Conservation (phyloP, 345 rosid species). For the Mallotus nudiflorus region DNA sequence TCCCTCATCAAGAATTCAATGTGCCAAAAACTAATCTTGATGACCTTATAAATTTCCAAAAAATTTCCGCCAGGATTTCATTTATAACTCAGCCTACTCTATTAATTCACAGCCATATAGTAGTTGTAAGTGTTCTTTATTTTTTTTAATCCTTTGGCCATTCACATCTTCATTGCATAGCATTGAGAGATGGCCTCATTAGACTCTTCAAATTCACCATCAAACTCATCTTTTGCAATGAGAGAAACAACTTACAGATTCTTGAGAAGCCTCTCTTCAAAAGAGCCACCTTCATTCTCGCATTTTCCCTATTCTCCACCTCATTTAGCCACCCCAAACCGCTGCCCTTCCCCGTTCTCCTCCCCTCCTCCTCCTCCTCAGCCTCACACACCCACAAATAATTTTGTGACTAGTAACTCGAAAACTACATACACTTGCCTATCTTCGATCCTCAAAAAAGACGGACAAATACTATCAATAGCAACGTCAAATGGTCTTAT, state of each 20-base stretch:
- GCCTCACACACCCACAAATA: constrained; percentile 10
- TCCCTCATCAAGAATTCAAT: no score
- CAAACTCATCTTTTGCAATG: constrained; percentile 45
- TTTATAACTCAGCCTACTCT: neutral
- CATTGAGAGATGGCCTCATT: constrained; percentile 33
- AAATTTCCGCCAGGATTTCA: no score
- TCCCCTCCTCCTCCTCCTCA: constrained; percentile 34
- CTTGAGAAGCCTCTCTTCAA: constrained; percentile 40
- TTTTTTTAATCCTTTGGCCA: neutral
- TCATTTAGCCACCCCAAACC: constrained; percentile 30
- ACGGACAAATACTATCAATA: constrained; percentile 49
- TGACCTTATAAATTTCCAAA: no score
- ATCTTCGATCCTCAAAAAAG: constrained; percentile 46
- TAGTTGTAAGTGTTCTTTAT: neutral
- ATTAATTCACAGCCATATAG: neutral
- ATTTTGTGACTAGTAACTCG: neutral
- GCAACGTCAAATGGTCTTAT: constrained; percentile 36
- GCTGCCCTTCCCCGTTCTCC: constrained; percentile 28
- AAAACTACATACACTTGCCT: constrained; percentile 31
- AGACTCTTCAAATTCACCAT: constrained; percentile 38
- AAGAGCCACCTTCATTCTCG: constrained; percentile 35
- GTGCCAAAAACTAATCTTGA: no score
- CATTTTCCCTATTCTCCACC: constrained; percentile 32
- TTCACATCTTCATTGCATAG: neutral
- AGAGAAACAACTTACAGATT: constrained; percentile 24